Base-by-base conservation (phyloP, 140 eudicot species). In the Cichorium intybus region DNA sequence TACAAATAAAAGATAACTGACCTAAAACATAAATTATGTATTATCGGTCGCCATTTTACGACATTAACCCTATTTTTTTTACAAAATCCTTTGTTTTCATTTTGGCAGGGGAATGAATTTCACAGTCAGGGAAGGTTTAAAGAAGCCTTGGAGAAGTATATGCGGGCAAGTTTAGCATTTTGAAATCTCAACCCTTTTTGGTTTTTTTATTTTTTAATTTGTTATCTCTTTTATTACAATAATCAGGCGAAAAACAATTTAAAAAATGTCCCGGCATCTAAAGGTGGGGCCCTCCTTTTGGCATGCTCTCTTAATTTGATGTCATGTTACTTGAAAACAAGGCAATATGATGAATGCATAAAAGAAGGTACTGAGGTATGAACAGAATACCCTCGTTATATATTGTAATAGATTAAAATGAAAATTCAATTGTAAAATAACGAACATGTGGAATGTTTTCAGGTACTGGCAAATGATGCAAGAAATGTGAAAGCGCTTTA, bases 261-360 rank as follows among this genome's bases (percentile, higher is more conserved):
- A 65, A 80, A 82, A 80, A 84, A 78, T 23, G 66, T 93, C 45
- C 95, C 94, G 12, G 68, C 80, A 0, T 67, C 97, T 33, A 88
- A 84, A 78, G 93, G 86, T 52, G 79, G 83, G 76, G 60, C 74
- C 64, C 54, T 93, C 60, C 78, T 81, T 21, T 70, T 80, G 55
- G 97, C 95, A 21, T 93, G 99, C 74, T 85, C 99, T 17, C 90
- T 93, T 70, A 93, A 93, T 73, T 64, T 85, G 77, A 93, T 93
- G 99, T 88, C 97, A 48, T 93, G 99, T 68, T 93, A 88, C 85
- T 78, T 93, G 76, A 93, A 93, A 86, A 85, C 90, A 46, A 66
- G 76, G 43, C 94, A 85, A 63, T 85, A 74, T 68, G 88, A 88
- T 33, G 95, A 88, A 75, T 93, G 99, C 79, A 80, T 93, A 52